These are phyloP conservation scores for Mrakia blollopis DNA, from an alignment of 768 basidiomycete genomes.

Conservation along the genomic window DNA sequence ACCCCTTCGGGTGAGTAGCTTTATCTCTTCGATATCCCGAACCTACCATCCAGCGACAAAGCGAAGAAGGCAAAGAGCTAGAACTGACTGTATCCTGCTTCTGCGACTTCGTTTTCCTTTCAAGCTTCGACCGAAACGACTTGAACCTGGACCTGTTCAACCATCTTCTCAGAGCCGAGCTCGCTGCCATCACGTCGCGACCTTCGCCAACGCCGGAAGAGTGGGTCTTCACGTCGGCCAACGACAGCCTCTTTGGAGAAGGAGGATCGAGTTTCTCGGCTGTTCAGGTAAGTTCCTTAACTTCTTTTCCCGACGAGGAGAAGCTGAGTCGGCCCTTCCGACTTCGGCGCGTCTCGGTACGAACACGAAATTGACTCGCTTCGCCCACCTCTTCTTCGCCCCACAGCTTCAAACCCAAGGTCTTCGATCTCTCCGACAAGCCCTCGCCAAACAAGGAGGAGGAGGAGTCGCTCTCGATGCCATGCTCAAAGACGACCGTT, in stretches of 20 bases:
- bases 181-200: slow-evolving; percentile 41
- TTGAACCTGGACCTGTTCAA: slow-evolving; percentile 43
- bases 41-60: too few relatives aligned
- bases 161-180: slow-evolving; percentile 42
- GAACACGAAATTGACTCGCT: background rate
- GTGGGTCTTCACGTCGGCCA: slow-evolving; percentile 40
- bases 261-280: background rate
- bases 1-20: slow-evolving; percentile 39
- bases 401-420: background rate
- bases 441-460: background rate
- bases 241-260: slow-evolving; percentile 19
- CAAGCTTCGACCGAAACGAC: slow-evolving; percentile 41
- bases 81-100: too few relatives aligned
- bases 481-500: background rate
- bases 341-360: background rate
- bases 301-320: background rate
- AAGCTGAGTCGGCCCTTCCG: too few relatives aligned
- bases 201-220: slow-evolving; percentile 38
- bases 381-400: background rate
- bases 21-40: background rate
- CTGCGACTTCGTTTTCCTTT: background rate
- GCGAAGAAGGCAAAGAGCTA: too few relatives aligned
- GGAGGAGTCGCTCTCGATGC: background rate
- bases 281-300: background rate
- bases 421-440: background rate